A percentile compares a stretch with the other conserved stretches of the same genome.
These are phyloP conservation scores for Plasmodium gaboni DNA, from an alignment of 169 alveolate species.

Conservation along the genomic window DNA sequence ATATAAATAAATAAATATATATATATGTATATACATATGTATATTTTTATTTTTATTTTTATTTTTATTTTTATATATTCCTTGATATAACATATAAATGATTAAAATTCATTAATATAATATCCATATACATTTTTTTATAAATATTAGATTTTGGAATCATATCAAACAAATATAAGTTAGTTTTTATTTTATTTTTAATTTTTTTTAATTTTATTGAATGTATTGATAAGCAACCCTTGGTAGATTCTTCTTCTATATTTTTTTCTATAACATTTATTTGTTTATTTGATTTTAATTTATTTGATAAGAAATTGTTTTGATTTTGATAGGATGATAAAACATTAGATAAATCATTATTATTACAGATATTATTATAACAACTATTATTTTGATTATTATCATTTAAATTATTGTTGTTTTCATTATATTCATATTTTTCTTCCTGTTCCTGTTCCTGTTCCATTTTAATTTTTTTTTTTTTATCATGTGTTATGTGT, in stretches of 20 bases:
- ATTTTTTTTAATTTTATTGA: conserved; percentile 12
- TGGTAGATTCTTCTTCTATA: too few relatives aligned
- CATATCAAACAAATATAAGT: conserved; percentile 29
- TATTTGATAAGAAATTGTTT: too few relatives aligned
- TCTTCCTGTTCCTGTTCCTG: neutral
- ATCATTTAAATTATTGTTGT: neutral
- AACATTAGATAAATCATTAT: too few relatives aligned
- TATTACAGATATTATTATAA: too few relatives aligned
- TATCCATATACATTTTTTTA: conserved; percentile 41
- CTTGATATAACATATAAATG: conserved; percentile 28
- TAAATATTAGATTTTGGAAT: conserved; percentile 31
- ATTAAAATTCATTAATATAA: conserved; percentile 19
- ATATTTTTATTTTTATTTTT: too few relatives aligned
- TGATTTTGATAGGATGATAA: too few relatives aligned
- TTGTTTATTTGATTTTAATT: too few relatives aligned
- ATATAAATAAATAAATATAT: too few relatives aligned
- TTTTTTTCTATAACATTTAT: too few relatives aligned
- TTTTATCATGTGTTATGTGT: neutral
- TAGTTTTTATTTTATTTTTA: conserved; percentile 12
- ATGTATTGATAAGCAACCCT: too few relatives aligned
- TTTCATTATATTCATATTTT: neutral
- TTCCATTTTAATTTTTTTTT: neutral
- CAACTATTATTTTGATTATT: neutral
- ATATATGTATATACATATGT: too few relatives aligned
- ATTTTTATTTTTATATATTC: neutral